Conservation (phyloP, 2,329 filamentous ascomycete genomes). For the Microdochium paspali region DNA sequence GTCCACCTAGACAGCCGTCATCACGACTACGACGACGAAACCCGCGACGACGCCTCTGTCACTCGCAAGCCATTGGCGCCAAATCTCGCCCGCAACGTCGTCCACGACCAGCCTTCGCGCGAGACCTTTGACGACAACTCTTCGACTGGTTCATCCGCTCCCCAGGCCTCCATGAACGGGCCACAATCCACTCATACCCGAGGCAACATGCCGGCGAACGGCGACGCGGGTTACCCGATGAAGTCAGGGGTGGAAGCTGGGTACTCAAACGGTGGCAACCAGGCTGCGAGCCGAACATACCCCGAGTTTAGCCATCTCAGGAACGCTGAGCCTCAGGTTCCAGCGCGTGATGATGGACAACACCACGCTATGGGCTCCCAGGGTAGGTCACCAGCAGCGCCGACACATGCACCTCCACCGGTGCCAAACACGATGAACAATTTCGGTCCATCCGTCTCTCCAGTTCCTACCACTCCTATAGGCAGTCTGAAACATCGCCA, state of each 20-base stretch:
- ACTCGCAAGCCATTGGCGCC: conserved; percentile 1
- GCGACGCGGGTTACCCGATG: neutral
- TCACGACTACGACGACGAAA: conserved; percentile 17
- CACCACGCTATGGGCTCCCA: conserved; percentile 4
- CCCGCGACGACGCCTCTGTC: conserved; percentile 5
- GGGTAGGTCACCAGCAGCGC: conserved; percentile 7
- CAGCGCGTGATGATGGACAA: neutral
- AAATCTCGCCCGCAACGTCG: neutral
- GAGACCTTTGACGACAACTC: conserved; percentile 24
- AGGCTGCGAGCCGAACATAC: neutral
- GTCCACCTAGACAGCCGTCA: conserved; percentile 16
- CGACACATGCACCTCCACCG: neutral
- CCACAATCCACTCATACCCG: neutral
- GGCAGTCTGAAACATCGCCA: conserved; percentile 69
- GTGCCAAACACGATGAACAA: neutral
- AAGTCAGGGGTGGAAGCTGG: neutral
- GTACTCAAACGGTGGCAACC: neutral
- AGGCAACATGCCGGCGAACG: neutral
- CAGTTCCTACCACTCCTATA: conserved; percentile 40
- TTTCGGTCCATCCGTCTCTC: conserved; percentile 11
- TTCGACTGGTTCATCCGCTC: neutral
- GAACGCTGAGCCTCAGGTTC: neutral
- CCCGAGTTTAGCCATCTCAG: neutral
- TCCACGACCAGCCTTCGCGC: conserved; percentile 19
- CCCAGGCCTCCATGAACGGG: neutral